A percentile compares a stretch with the other conserved stretches of the same genome.
Conservation (phyloP, 2,329 filamentous ascomycete genomes). For the Ophiosphaerella herpotricha region DNA sequence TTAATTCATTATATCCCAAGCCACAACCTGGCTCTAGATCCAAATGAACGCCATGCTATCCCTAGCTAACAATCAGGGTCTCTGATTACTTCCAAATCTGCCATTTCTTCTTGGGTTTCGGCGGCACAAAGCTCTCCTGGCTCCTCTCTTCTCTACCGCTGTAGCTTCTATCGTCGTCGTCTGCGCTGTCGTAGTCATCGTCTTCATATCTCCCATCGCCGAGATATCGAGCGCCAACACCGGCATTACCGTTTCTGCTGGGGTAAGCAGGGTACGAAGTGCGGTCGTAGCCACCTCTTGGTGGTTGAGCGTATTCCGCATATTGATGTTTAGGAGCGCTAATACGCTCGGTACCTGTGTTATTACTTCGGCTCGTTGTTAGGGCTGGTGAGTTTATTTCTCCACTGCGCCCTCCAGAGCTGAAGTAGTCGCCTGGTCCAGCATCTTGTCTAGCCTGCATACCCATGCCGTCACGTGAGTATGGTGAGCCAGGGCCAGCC, state of each 20-base stretch:
- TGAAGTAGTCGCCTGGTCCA: slow-evolving; percentile 35
- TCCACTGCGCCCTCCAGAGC: slow-evolving; percentile 24
- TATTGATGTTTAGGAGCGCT: neutral
- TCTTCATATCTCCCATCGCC: slow-evolving; percentile 39
- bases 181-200: slow-evolving; percentile 31
- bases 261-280: slow-evolving; percentile 28
- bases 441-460: slow-evolving; percentile 37
- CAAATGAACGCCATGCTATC: neutral
- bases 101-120: slow-evolving; percentile 48
- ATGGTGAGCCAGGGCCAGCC: slow-evolving; percentile 39
- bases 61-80: neutral
- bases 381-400: slow-evolving; percentile 12
- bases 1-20: neutral
- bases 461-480: slow-evolving; percentile 30
- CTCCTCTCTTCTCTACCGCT: slow-evolving; percentile 36
- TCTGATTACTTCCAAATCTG: slow-evolving; percentile 37
- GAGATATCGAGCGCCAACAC: slow-evolving; percentile 36
- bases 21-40: neutral
- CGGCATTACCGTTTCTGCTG: slow-evolving; percentile 24
- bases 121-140: slow-evolving; percentile 38
- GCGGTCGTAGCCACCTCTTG: slow-evolving; percentile 26
- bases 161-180: slow-evolving; percentile 26
- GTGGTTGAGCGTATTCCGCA: slow-evolving; percentile 23
- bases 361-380: slow-evolving; percentile 5
- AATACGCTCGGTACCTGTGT: slow-evolving; percentile 2